Evolutionary conservation across 1,284 basidiomycete species (phyloP), one percentile per base, ranked within the genome.

Genomic region (Fomitopsis palustris): DNA sequence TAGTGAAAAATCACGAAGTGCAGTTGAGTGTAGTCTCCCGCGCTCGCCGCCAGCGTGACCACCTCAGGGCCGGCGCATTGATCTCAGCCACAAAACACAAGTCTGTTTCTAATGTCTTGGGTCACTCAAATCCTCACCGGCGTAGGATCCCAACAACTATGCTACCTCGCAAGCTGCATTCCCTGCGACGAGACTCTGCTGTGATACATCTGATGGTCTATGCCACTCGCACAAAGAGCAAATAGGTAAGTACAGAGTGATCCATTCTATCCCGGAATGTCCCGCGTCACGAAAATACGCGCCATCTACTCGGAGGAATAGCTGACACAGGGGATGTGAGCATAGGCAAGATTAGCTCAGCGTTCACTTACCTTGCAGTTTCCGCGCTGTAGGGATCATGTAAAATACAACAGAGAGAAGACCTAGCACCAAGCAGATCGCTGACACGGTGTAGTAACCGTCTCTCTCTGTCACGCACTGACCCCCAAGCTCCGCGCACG

Each of bases 371-470:
- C 94, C 82, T 84, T 98, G 94, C 58, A 99, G 75, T 71, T 82
- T 88, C 62, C 85, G 84, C 27, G 93, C 92, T 1, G 90, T 92
- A 5, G 96, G 96, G 51, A 92, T 79, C 64, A 97, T 92, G 71
- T 89, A 95, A 38, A 80, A 76, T 25, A 95, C 64, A 41, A 98
- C 78, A 62, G 95, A 81, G 1, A 86, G 61, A 4, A 87, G 79
- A 5, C 95, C 95, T 43, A 95, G 76, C 5, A 76, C 71, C 61
- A 98, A 80, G 75, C 96, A 98, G 21, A 95, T 71, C 7, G 77
- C 84, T 23, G 89, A 92, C 57, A 96, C 88, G 64, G 87, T 84
- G 74, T 95, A 99, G 75, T 97, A 99, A 1, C 97, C 96, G 72
- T 99, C 97, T 31, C 84, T 83, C 70, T 92, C 85, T 1, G 90